Conservation (phyloP, 106 monocot species). For the Dioscorea alata region DNA sequence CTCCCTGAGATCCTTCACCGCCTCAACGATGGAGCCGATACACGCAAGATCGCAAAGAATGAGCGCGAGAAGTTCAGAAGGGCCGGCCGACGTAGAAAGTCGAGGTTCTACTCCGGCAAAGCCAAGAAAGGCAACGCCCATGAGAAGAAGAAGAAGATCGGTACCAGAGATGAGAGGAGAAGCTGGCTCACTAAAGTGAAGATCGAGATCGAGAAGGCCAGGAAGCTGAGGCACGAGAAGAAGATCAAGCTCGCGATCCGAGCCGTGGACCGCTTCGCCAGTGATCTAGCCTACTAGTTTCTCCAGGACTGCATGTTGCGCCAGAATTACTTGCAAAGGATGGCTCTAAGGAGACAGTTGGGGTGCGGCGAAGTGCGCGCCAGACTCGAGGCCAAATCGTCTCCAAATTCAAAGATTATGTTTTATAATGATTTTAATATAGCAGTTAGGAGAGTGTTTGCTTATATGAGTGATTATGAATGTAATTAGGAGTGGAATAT, state of each 20-base stretch:
- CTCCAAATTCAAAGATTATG: too few relatives aligned
- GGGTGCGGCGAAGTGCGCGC: too few relatives aligned
- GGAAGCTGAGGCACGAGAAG: constrained; percentile 21
- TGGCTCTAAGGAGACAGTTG: too few relatives aligned
- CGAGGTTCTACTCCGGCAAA: not conserved
- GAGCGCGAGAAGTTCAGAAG: not conserved
- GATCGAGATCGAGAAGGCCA: constrained; percentile 16
- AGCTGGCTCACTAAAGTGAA: constrained; percentile 16
- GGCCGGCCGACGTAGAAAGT: not conserved
- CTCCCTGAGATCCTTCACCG: constrained; percentile 47
- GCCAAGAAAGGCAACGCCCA: not conserved
- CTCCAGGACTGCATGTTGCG: constrained; percentile 45
- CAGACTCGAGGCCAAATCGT: too few relatives aligned
- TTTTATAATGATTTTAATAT: too few relatives aligned
- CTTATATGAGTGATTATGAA: too few relatives aligned
- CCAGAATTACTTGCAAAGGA: too few relatives aligned
- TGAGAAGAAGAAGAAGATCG: not conserved
- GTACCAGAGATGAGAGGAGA: constrained; percentile 19
- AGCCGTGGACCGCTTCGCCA: constrained; percentile 30
- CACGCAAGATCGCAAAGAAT: constrained; percentile 9
- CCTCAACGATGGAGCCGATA: constrained; percentile 19
- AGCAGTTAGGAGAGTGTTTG: too few relatives aligned
- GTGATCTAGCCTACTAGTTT: constrained; percentile 36
- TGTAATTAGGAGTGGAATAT: too few relatives aligned
- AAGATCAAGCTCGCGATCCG: constrained; percentile 21